These are phyloP conservation scores for Fusarium torulosum DNA, from an alignment of 2,329 filamentous ascomycete genomes.

Conservation along the genomic window DNA sequence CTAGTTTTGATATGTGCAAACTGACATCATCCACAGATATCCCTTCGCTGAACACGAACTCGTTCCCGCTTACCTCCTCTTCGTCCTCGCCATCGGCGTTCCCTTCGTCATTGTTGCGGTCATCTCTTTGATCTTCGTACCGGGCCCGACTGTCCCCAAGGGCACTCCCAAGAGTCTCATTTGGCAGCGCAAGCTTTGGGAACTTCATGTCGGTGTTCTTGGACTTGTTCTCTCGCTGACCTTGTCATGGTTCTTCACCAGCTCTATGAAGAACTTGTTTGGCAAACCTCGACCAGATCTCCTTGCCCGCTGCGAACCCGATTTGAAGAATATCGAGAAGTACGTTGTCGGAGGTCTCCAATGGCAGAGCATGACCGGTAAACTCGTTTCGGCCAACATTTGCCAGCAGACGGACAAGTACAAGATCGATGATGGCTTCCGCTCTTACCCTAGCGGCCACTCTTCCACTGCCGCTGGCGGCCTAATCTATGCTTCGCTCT, in stretches of 20 bases:
- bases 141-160: conserved; percentile 74
- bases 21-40: conserved; percentile 62
- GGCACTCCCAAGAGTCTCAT: conserved; percentile 73
- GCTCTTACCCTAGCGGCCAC: conserved; percentile 74
- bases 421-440: conserved; percentile 82
- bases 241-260: conserved; percentile 82
- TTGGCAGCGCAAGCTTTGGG: conserved; percentile 89
- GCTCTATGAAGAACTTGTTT: conserved; percentile 84
- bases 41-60: conserved; percentile 79
- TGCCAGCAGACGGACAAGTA: conserved; percentile 74
- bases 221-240: conserved; percentile 81
- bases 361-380: conserved; percentile 66
- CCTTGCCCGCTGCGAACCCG: conserved; percentile 81
- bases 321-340: conserved; percentile 70
- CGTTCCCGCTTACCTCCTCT: conserved; percentile 74
- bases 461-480: conserved; percentile 80
- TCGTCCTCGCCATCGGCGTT: conserved; percentile 71
- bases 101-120: conserved; percentile 77
- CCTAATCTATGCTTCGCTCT: conserved; percentile 86
- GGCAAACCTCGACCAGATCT: conserved; percentile 84
- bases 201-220: conserved; percentile 87
- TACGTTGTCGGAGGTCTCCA: conserved; percentile 74
- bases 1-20: not conserved
- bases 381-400: conserved; percentile 80
- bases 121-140: conserved; percentile 77